These are phyloP conservation scores for Nothophoma quercina DNA, from an alignment of 2,329 filamentous ascomycete genomes.

Conservation along the genomic window DNA sequence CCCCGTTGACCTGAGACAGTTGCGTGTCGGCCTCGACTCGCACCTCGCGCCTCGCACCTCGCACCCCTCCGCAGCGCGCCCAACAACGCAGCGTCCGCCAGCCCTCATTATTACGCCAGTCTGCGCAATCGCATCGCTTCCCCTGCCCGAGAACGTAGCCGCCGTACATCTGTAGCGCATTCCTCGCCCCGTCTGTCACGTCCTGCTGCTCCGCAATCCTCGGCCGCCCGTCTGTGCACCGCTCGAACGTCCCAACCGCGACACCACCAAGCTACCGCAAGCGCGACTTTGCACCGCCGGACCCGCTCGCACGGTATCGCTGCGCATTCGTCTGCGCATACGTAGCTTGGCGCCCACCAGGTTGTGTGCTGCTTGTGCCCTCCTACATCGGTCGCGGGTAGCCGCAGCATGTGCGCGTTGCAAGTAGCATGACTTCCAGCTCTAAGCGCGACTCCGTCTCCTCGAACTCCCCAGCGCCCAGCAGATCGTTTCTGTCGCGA, in stretches of 20 bases:
- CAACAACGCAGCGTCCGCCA: constrained; percentile 22
- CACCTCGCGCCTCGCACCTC: background rate
- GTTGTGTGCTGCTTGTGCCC: constrained; percentile 15
- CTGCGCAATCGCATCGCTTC: constrained; percentile 15
- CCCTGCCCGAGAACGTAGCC: background rate
- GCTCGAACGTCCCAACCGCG: background rate
- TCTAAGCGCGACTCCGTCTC: constrained; percentile 41
- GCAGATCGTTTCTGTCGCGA: constrained; percentile 58
- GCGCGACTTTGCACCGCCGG: background rate
- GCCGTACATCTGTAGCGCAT: background rate
- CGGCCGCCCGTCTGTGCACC: constrained; percentile 1
- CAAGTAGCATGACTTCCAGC: constrained; percentile 51
- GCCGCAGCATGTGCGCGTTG: constrained; percentile 49
- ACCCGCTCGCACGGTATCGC: background rate
- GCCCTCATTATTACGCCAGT: constrained; percentile 19
- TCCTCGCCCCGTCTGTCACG: background rate
- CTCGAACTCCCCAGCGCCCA: constrained; percentile 37
- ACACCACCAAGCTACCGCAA: background rate
- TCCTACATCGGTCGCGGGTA: constrained; percentile 35
- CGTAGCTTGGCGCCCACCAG: constrained; percentile 5
- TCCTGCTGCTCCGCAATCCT: background rate
- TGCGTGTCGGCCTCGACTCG: constrained; percentile 30
- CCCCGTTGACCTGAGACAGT: constrained; percentile 40
- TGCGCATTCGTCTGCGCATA: constrained; percentile 1
- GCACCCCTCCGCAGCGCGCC: constrained; percentile 2